phyloP scores from a whole-genome alignment of 306 rosid genomes.

The Acacia melanoxylon region DNA sequence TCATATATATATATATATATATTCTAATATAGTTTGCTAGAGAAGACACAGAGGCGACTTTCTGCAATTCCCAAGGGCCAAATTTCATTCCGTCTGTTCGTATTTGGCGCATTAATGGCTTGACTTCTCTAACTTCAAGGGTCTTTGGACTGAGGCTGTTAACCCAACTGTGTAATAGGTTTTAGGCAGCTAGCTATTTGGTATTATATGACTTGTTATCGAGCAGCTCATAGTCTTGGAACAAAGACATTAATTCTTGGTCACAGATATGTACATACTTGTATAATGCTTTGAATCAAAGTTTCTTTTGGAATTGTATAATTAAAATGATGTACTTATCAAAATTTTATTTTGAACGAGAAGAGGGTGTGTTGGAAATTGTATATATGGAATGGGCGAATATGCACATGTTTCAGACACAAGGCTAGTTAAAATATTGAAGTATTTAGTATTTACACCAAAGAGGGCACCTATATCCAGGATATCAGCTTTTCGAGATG shows the following conservation, averaged over 20 bases:
- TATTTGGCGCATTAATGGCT: background rate
- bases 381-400: background rate
- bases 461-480: background rate
- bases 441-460: background rate
- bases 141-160: background rate
- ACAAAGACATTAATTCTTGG: background rate
- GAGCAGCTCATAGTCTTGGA: background rate
- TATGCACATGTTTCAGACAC: background rate
- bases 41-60: background rate
- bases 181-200: background rate
- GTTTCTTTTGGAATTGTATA: background rate
- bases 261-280: background rate
- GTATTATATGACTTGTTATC: background rate
- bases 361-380: background rate
- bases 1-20: background rate
- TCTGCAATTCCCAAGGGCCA: background rate
- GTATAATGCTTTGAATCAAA: background rate
- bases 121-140: slow-evolving; percentile 1
- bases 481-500: background rate
- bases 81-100: background rate
- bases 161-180: background rate
- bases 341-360: background rate
- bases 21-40: background rate
- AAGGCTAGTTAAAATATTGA: background rate
- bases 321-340: background rate